Evolutionary conservation across 306 rosid species (phyloP), one percentile per base, ranked within the genome.

Genomic region (Rubus parviflorus): DNA sequence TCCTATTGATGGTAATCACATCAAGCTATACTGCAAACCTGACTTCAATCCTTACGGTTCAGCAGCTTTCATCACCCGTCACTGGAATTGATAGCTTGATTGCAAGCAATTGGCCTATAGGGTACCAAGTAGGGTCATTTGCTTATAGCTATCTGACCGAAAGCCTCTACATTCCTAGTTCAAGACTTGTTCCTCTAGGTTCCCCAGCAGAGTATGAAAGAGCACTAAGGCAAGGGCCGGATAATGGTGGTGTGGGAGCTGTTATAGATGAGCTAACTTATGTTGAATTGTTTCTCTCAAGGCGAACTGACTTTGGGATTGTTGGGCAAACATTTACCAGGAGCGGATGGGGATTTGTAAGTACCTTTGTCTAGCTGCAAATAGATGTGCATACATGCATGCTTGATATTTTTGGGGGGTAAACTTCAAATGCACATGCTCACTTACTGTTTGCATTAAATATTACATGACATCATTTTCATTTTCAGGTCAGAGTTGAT

Each of bases 281-380:
- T 69, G 83, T 95, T 41, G 97, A 95, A 70, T 64, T 92, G 53
- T 95, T 95, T 81, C 86, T 95, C 75, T 89, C 98, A 46, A 87
- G 46, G 61, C 86, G 58, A 77, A 84, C 90, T 16, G 97, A 87
- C 66, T 95, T 89, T 23, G 97, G 97, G 77, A 90, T 92, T 19
- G 81, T 95, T 16, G 98, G 98, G 56, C 97, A 86, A 82, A 76
- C 96, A 43, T 95, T 95, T 78, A 81, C 98, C 81, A 87, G 77
- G 90, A 80, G 93, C 76, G 88, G 96, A 75, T 95, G 98, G 98
- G 98, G 98, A 80, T 95, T 95, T 85, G 98, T 95, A 89, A 95
- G 98, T 91, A 72, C 75, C 81, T 63, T 73, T 75, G 43, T 60
- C 64, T 43, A 63, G 11, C 75, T 78, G 41, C 70, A 38, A 41